Evolutionary conservation across 169 alveolate species (phyloP), one percentile per base, ranked within the genome.

Genomic region (Eimeria tenella): DNA sequence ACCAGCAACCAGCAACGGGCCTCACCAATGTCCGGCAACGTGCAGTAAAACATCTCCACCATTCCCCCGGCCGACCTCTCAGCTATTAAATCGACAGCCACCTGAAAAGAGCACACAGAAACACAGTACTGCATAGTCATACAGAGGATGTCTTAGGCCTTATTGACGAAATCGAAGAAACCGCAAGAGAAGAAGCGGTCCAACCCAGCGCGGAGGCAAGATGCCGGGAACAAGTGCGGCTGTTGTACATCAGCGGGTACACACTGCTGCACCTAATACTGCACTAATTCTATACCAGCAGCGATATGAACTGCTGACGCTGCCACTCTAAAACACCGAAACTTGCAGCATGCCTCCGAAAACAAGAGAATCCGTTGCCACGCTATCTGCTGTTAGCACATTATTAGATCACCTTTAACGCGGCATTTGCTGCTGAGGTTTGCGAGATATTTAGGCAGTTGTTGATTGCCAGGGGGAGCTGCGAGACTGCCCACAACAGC

Each of bases 41-140:
- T 17, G 74, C 77, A 77, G 63, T 91, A 81, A 56, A 91, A 91
- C 73, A 91, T 91, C 49, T 91, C 94, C 65, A 91, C 94, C 91
- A 79, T 79, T 10, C 94, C 94, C 23, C 94, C 94, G 21, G 94
- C 94, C 19, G 91, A 84, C n/a, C 94, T 53, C 62, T 79, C 91
- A 15, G 90, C 77, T n/a, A 91, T 75, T 50, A 91, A 60, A 42
- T 91, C 91, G 77, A 79, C 94, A 4, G 94, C 94, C 9, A 77
- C 91, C 86, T 77, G 82, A 55, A 31, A 31, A 31, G 42, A 31
- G 42, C 42, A 31, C 42, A 31, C 42, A 31, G 42, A 2, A 2
- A 31, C 42, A 31, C 42, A 31, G 42, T 31, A 2, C 42, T 31
- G 42, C 42, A 31, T 31, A 31, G 4, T 31, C 42, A 31, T 31